These are phyloP conservation scores for Phalaenopsis hybrid DNA, from an alignment of 116 monocot species.

Conservation along the genomic window DNA sequence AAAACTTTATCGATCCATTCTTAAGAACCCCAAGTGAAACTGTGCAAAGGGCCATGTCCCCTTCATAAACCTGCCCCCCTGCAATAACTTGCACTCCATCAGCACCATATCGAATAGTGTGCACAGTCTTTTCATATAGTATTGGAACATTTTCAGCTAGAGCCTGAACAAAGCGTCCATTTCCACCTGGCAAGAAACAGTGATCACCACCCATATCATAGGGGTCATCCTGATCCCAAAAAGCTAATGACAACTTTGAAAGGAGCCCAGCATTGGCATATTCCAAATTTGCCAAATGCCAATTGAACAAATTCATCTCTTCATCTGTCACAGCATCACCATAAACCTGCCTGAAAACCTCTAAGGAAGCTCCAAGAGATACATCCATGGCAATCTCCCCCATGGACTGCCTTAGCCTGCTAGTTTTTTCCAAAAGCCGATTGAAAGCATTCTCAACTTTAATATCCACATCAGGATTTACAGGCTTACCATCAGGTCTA, in stretches of 20 bases:
- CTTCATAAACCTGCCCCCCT: slow-evolving; percentile 72
- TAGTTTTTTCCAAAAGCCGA: slow-evolving; percentile 70
- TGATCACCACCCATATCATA: slow-evolving; percentile 99
- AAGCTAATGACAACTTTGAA: slow-evolving; percentile 80
- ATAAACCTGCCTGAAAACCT: slow-evolving; percentile 72
- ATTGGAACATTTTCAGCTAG: slow-evolving; percentile 79
- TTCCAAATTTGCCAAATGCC: slow-evolving; percentile 95
- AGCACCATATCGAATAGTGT: slow-evolving; percentile 70
- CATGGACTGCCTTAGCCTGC: slow-evolving; percentile 70
- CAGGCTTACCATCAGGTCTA: slow-evolving; percentile 54
- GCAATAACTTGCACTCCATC: slow-evolving; percentile 82
- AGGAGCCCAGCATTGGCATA: slow-evolving; percentile 95
- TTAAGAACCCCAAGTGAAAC: slow-evolving; percentile 90
- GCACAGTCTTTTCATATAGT: slow-evolving; percentile 87
- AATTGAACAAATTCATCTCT: slow-evolving; percentile 83
- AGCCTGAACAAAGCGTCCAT: slow-evolving; percentile 81
- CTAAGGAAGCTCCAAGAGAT: slow-evolving; percentile 81
- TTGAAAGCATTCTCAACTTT: slow-evolving; percentile 89
- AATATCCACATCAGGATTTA: slow-evolving; percentile 53
- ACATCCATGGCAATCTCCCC: slow-evolving; percentile 88
- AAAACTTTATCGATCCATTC: slow-evolving; percentile 76
- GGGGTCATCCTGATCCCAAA: slow-evolving; percentile 98
- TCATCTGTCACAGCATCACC: slow-evolving; percentile 63
- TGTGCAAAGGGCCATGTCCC: slow-evolving; percentile 70
- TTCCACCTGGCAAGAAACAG: slow-evolving; percentile 92